phyloP scores from a whole-genome alignment of 139 green algal genomes.

The Chlorella sp. region DNA sequence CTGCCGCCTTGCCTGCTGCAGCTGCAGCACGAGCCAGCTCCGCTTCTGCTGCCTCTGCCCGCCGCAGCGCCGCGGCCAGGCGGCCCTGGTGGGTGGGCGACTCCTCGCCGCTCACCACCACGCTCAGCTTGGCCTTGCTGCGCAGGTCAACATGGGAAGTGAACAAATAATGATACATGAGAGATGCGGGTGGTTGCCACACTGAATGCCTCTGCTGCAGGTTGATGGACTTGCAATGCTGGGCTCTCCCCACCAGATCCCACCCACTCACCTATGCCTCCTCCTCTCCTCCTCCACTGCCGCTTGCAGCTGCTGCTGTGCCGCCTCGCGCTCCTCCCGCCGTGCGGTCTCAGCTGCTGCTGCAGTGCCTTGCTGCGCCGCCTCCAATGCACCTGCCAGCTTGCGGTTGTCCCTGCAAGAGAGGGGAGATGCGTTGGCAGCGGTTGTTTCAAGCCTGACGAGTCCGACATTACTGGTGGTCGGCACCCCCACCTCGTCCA shows the following conservation, averaged over 20 bases:
- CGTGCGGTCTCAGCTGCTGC: neutral
- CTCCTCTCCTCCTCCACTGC: neutral
- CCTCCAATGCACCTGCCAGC: neutral
- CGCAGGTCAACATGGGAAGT: no score
- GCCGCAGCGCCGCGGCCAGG: slow-evolving; percentile 4
- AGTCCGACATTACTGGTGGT: neutral
- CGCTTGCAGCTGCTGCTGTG: neutral
- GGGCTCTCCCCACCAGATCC: no score
- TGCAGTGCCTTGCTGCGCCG: neutral
- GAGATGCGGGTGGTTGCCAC: no score
- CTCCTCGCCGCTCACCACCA: neutral
- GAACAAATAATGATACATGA: no score
- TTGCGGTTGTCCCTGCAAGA: slow-evolving; percentile 32
- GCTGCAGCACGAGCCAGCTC: neutral
- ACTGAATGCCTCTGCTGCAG: no score
- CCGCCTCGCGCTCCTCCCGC: slow-evolving; percentile 9
- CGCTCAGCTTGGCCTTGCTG: neutral
- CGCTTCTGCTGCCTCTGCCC: slow-evolving; percentile 1
- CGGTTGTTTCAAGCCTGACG: neutral
- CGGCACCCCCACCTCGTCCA: neutral
- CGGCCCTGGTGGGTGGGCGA: neutral
- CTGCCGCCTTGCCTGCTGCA: neutral
- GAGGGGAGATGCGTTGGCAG: neutral
- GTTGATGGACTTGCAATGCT: no score
- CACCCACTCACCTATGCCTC: neutral